Evolutionary conservation across 2,329 filamentous ascomycete species (phyloP).

Genomic region (Sarocladium strictum): DNA sequence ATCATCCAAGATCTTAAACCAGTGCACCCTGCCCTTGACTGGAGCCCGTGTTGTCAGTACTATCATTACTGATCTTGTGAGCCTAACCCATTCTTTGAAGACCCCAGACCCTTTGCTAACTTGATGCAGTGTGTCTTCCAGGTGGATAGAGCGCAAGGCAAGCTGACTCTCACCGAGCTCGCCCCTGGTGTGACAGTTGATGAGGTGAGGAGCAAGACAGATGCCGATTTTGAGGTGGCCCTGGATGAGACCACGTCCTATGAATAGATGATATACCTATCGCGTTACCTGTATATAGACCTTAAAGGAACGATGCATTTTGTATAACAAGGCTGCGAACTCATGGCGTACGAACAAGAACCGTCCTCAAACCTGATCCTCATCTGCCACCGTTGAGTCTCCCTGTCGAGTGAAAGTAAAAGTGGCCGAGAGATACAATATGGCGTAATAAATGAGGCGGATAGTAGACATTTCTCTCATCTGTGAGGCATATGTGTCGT

Average conservation of each 20-base stretch:
- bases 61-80: constrained; percentile 67
- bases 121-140: constrained; percentile 58
- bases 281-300: background rate
- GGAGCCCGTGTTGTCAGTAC: constrained; percentile 63
- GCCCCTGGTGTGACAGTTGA: constrained; percentile 64
- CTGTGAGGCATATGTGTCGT: too few species aligned
- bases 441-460: too few species aligned
- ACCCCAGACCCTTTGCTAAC: constrained; percentile 10
- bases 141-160: constrained; percentile 56
- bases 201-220: constrained; percentile 64
- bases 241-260: background rate
- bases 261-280: constrained; percentile 8
- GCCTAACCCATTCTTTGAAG: constrained; percentile 18
- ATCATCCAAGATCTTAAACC: constrained; percentile 58
- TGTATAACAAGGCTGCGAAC: too few species aligned
- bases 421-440: too few species aligned
- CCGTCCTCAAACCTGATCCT: too few species aligned
- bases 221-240: constrained; percentile 55
- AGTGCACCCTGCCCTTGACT: constrained; percentile 59
- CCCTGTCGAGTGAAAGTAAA: too few species aligned
- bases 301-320: too few species aligned
- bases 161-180: constrained; percentile 62
- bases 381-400: too few species aligned
- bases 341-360: too few species aligned
- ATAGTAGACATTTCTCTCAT: too few species aligned